Percentiles rank a stretch among this genome's conserved stretches.
Conservation (phyloP, 495 filamentous ascomycete genomes). For the Penicillium canariense region DNA sequence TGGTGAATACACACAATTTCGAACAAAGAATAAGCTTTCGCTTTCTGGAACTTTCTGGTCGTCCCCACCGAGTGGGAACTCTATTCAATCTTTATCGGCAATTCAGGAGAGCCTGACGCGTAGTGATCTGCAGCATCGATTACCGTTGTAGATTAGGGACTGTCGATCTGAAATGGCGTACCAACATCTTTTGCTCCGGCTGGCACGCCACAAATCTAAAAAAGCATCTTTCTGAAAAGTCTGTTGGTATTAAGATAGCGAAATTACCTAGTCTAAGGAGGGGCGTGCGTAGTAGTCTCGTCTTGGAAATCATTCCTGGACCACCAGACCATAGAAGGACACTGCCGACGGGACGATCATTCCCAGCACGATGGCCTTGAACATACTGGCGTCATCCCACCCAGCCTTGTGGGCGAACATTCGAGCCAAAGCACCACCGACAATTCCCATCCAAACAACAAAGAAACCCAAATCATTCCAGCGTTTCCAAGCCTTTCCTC, state of each 20-base stretch:
- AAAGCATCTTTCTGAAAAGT: background rate
- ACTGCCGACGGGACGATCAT: slow-evolving; percentile 16
- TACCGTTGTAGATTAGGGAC: no score
- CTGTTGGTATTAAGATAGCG: background rate
- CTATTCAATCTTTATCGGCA: no score
- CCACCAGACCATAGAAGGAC: slow-evolving; percentile 23
- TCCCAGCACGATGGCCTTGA: slow-evolving; percentile 15
- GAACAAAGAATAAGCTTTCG: no score
- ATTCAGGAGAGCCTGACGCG: no score
- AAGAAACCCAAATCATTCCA: slow-evolving; percentile 29
- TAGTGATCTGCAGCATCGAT: no score
- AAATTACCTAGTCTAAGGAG: background rate
- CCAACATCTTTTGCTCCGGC: no score
- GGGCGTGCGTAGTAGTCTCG: background rate
- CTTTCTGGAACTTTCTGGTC: no score
- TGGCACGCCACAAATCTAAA: background rate
- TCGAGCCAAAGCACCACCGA: slow-evolving; percentile 19
- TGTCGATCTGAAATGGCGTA: background rate
- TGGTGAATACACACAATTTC: no score
- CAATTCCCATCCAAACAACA: slow-evolving; percentile 29
- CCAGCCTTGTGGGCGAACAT: slow-evolving; percentile 15
- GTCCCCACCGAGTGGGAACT: no score
- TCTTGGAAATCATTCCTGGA: slow-evolving; percentile 5
- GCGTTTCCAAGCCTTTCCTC: slow-evolving; percentile 23
- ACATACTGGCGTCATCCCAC: slow-evolving; percentile 12